Conservation (phyloP, 192 early-diverging fungal species). For the Paraglomus occultum region DNA sequence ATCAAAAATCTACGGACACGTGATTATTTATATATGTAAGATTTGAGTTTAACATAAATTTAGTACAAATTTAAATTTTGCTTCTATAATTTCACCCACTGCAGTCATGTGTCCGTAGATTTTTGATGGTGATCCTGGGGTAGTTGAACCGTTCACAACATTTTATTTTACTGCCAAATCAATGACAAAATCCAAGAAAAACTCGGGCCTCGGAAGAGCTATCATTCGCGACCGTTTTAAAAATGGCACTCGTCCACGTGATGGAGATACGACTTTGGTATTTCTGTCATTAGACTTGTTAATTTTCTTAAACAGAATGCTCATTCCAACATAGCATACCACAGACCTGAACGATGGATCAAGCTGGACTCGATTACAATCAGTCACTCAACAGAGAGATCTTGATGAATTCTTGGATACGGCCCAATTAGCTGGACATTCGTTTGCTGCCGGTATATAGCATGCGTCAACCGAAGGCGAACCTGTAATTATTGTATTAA, state of each 20-base stretch:
- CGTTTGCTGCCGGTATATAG: slow-evolving; percentile 77
- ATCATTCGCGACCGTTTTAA: slow-evolving; percentile 50
- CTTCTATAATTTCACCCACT: no score
- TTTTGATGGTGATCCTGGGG: no score
- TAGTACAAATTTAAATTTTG: no score
- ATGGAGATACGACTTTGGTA: slow-evolving; percentile 46
- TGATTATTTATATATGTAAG: no score
- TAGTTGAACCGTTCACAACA: no score
- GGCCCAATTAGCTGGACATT: slow-evolving; percentile 92
- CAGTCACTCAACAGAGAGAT: slow-evolving; percentile 96
- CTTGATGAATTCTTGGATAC: slow-evolving; percentile 94
- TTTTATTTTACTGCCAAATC: neutral
- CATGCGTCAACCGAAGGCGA: neutral
- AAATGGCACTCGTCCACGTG: slow-evolving; percentile 40
- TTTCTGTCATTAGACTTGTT: neutral
- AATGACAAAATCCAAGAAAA: slow-evolving; percentile 49
- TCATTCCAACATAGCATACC: slow-evolving; percentile 60
- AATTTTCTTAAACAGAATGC: neutral
- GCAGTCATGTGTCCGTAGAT: no score
- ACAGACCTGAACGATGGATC: slow-evolving; percentile 82
- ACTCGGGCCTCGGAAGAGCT: slow-evolving; percentile 45
- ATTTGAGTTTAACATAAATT: no score
- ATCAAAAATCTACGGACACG: no score
- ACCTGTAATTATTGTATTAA: neutral
- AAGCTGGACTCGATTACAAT: slow-evolving; percentile 85